A percentile compares a stretch with the other conserved stretches of the same genome.
phyloP scores from a whole-genome alignment of 768 basidiomycete species.

The Leccinum subgranulosum region DNA sequence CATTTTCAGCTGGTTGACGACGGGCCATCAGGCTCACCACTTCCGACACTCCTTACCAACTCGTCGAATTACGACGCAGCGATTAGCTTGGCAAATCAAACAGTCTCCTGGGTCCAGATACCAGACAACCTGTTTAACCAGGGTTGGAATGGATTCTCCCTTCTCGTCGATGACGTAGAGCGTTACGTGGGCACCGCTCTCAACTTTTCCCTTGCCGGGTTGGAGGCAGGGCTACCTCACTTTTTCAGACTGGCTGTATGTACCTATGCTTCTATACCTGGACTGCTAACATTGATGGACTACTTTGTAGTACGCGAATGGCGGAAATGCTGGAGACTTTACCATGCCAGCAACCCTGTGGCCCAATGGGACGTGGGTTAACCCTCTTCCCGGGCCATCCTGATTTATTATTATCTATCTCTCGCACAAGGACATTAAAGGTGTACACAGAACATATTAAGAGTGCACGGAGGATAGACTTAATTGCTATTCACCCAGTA shows the following conservation, averaged over 20 bases:
- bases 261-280: background rate
- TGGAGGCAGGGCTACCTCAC: conserved; percentile 61
- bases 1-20: conserved; percentile 64
- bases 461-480: background rate
- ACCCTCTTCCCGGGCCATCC: conserved; percentile 69
- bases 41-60: conserved; percentile 74
- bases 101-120: conserved; percentile 53
- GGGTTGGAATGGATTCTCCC: conserved; percentile 72
- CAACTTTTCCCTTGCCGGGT: conserved; percentile 65
- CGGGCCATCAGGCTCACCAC: conserved; percentile 61
- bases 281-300: conserved; percentile 1
- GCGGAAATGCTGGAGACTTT: conserved; percentile 62
- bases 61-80: conserved; percentile 61
- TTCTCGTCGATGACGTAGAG: conserved; percentile 86
- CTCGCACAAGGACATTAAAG: background rate
- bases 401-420: background rate
- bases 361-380: conserved; percentile 80
- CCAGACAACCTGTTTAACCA: conserved; percentile 29
- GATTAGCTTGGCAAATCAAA: conserved; percentile 52
- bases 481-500: background rate
- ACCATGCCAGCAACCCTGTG: conserved; percentile 74
- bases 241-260: conserved; percentile 80
- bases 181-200: conserved; percentile 67
- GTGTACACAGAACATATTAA: background rate
- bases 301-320: conserved; percentile 43